phyloP scores from a whole-genome alignment of 2,329 filamentous ascomycete genomes.

The Beauveria australis region DNA sequence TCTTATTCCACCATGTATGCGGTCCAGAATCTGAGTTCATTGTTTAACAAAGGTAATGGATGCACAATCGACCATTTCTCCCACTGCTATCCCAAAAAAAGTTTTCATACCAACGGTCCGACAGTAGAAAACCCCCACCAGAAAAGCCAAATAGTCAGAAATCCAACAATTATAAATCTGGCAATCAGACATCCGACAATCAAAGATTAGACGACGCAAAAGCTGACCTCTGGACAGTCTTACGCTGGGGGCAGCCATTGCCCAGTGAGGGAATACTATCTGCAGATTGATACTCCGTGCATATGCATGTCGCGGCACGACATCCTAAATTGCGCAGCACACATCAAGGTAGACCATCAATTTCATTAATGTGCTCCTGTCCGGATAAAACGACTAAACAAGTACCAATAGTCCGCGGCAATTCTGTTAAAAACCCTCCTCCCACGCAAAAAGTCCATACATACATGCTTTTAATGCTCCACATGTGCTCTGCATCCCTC shows the following conservation, averaged over 20 bases:
- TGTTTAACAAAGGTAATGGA: no score
- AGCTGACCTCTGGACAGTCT: no score
- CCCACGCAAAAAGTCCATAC: neutral
- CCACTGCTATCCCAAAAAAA: no score
- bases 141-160: no score
- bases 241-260: neutral
- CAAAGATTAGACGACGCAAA: no score
- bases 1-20: no score
- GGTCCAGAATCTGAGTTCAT: no score
- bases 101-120: no score
- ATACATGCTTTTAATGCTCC: neutral
- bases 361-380: neutral
- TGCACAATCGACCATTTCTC: no score
- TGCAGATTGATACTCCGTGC: neutral
- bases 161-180: no score
- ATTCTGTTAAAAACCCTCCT: neutral
- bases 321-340: neutral
- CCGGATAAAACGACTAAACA: neutral
- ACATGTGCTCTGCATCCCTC: neutral
- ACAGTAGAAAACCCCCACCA: no score
- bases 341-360: neutral
- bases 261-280: neutral
- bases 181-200: no score
- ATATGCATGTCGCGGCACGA: neutral
- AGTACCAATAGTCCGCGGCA: neutral